Evolutionary conservation across 208 protist species (phyloP), one percentile per base, ranked within the genome.

Genomic region (Endotrypanum monterogeii): DNA sequence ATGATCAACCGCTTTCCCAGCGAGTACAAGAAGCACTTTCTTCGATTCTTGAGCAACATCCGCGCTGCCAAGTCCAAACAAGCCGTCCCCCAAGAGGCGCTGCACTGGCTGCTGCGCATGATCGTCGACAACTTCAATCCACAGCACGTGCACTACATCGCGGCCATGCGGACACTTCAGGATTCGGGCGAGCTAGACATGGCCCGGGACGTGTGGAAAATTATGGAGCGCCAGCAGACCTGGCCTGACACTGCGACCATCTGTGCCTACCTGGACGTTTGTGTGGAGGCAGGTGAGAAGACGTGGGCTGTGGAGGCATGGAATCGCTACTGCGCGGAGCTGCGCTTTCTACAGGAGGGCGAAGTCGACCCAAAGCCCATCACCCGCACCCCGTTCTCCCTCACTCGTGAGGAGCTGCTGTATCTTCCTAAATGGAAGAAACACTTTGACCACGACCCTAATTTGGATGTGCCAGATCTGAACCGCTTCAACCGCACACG

Each of bases 341-440:
- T 96, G 63, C 73, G 74, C 32, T 98, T 98, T 74, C 74, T 98
- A 20, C 52, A 85, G 66, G 39, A 71, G 20, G 92, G 91, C 30
- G 94, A 98, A 73, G 87, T 89, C 25, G 94, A 98, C 71, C 94
- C 94, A 25, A 98, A 98, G 80, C 94, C 94, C 23, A 79, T 98
- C 67, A 89, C 92, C 25, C 90, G 94, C 73, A 86, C 87, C 18
- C 92, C 91, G 7, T 96, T 96, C 82, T 91, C 89, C 35, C 85
- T 98, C 54, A 97, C 83, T 6, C 79, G 94, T 23, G 90, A 98
- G 55, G 92, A 98, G 71, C 79, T 96, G 71, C 79, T 96, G 44
- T 95, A 96, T 67, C 83, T 98, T 32, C 94, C 94, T 5, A 96
- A 96, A 80, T 98, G 94, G 94, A 98, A 98, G 80, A 98, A 98